Percentiles rank a stretch among this genome's conserved stretches.
phyloP scores from a whole-genome alignment of 305 asterid species.

The Fraxinus sp. region DNA sequence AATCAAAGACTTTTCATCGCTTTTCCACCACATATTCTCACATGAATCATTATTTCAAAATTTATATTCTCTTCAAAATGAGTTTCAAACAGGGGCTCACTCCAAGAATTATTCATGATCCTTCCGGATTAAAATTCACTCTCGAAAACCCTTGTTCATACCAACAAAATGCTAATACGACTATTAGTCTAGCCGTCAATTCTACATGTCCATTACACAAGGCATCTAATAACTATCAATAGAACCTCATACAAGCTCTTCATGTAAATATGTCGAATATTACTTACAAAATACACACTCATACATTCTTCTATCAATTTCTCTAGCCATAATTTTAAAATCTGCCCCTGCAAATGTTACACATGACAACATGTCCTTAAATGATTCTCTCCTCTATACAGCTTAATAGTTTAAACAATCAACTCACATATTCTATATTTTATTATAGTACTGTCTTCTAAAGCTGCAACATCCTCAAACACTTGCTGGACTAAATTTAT shows the following conservation, averaged over 20 bases:
- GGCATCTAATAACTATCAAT: not conserved
- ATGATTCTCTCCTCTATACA: slow-evolving; percentile 5
- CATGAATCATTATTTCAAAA: too few relatives aligned
- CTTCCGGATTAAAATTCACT: not conserved
- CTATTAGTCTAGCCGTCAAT: not conserved
- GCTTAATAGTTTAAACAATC: not conserved
- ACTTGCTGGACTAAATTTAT: not conserved
- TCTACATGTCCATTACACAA: not conserved
- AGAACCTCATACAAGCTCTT: not conserved
- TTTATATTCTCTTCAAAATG: too few relatives aligned
- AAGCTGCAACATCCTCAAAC: not conserved
- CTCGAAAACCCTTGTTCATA: too few relatives aligned
- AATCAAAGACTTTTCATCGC: too few relatives aligned
- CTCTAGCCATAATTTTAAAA: not conserved
- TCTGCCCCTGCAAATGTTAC: not conserved
- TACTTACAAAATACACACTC: not conserved
- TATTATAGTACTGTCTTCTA: not conserved
- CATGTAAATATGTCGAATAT: not conserved
- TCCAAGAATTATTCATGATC: not conserved
- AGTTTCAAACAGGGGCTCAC: not conserved
- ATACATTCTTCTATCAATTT: not conserved
- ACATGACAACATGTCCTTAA: not conserved
- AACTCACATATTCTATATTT: not conserved
- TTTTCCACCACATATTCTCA: too few relatives aligned
- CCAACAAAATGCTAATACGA: not conserved